Base-by-base conservation (phyloP, 805 yeast genomes). In the Lipomyces yamanashiensis region DNA sequence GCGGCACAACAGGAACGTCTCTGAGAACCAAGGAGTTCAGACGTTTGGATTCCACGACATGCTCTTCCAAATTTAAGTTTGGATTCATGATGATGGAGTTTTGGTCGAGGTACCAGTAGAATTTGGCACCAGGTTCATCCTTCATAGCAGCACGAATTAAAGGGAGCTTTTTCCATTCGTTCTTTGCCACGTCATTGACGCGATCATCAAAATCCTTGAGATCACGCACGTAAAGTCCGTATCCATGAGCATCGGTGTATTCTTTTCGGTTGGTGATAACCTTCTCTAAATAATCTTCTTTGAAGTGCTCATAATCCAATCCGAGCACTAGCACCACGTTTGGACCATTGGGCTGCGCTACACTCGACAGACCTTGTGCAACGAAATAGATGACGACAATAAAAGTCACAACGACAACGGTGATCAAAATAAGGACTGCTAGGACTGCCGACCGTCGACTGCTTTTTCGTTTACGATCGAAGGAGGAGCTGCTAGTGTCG, bases 101-200 rank as follows among this genome's bases (percentile, higher is more conserved):
- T 62, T 68, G 65, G 74, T 90, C 97, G 50, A 95, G 73, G 72
- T 86, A 92, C 95, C 98, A 90, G 72, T 92, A 87, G 80, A 90
- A 88, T 74, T 90, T 85, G n/a, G 97, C 89, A 54, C 87, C 80
- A 0, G 98, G 98, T 79, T 92, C 92, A 0, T 96, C 95, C 74
- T 84, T 85, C 87, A 93, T 86, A n/a, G 98, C 98, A 49, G 92
- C 95, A 65, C 96, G 82, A 73, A 90, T 74, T 47, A 87, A 74
- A 61, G 84, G 82, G 36, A 87, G 72, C 67, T 87, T 84, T 39
- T 85, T 82, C 95, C 96, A 89, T 36, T 85, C 67, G 37, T 59
- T 72, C 43, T 48, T 56, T 17, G 58, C 28, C 13, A 54, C 41
- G 21, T 58, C 67, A 23, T 34, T n/a, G 12, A 62, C 51, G 21